These are phyloP conservation scores for Endoconidiophora polonica DNA, from an alignment of 2,329 filamentous ascomycete species.

Conservation along the genomic window DNA sequence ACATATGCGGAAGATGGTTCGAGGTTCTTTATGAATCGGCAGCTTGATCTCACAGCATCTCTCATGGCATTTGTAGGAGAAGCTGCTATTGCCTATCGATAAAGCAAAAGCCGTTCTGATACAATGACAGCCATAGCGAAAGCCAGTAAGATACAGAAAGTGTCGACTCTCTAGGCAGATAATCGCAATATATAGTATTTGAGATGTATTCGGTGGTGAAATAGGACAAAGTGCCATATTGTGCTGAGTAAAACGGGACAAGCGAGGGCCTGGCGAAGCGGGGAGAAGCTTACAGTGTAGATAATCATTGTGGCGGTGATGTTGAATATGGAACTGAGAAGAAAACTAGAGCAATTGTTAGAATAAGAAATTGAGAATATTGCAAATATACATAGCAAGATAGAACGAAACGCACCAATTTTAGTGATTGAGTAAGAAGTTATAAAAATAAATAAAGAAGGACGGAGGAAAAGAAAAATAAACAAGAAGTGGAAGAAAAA, in stretches of 20 bases:
- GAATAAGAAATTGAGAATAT: neutral
- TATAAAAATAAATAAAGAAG: constrained; percentile 15
- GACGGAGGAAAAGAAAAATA: constrained; percentile 4
- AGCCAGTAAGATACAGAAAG: no score
- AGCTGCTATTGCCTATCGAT: no score
- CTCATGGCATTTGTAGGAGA: no score
- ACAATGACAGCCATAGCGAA: no score
- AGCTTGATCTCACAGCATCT: no score
- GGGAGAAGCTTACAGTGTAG: constrained; percentile 39
- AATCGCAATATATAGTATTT: neutral
- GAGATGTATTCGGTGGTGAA: neutral
- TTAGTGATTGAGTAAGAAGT: constrained; percentile 7
- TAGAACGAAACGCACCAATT: constrained; percentile 5
- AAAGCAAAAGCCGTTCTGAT: no score
- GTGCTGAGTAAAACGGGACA: no score
- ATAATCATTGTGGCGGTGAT: constrained; percentile 51
- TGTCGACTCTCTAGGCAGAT: no score
- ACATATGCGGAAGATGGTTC: neutral
- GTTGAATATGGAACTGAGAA: constrained; percentile 3
- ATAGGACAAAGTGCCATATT: no score
- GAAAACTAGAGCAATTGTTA: neutral
- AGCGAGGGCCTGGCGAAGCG: no score
- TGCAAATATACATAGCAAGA: constrained; percentile 5
- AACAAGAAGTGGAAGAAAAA: constrained; percentile 12
- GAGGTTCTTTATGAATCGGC: neutral